phyloP scores from a whole-genome alignment of 352 stramenopile genomes.

The Pythium phragmitis region DNA sequence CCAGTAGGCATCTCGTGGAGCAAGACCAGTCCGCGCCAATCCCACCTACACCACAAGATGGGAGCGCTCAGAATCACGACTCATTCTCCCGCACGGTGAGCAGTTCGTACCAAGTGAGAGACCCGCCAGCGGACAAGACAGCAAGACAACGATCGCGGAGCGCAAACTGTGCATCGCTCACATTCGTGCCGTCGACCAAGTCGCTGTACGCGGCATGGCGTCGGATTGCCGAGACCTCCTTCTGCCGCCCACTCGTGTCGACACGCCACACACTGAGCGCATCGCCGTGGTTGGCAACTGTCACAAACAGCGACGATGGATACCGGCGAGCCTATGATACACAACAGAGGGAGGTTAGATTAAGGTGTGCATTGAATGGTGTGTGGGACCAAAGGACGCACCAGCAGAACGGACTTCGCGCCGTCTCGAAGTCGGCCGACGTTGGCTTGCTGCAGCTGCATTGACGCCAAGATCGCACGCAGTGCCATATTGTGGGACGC shows the following conservation, averaged over 20 bases:
- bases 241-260: conserved; percentile 10
- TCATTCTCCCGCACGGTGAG: background rate
- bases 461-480: conserved; percentile 19
- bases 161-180: conserved; percentile 9
- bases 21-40: conserved; percentile 24
- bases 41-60: conserved; percentile 20
- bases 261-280: conserved; percentile 26
- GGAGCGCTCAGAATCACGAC: background rate
- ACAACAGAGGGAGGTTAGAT: background rate
- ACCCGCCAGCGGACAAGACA: conserved; percentile 17
- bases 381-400: conserved; percentile 6
- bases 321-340: conserved; percentile 24
- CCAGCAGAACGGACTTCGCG: conserved; percentile 20
- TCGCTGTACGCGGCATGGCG: conserved; percentile 1
- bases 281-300: conserved; percentile 25
- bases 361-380: background rate
- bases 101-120: conserved; percentile 19
- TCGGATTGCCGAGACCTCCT: conserved; percentile 7
- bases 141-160: conserved; percentile 19
- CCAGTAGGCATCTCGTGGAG: conserved; percentile 2
- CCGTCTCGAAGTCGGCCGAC: conserved; percentile 17
- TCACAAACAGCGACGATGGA: conserved; percentile 26
- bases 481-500: conserved; percentile 19
- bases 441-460: conserved; percentile 23
- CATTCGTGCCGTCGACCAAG: conserved; percentile 12